Evolutionary conservation across 257 asterid genomes (phyloP).

Genomic region (Osmanthus fragrans): DNA sequence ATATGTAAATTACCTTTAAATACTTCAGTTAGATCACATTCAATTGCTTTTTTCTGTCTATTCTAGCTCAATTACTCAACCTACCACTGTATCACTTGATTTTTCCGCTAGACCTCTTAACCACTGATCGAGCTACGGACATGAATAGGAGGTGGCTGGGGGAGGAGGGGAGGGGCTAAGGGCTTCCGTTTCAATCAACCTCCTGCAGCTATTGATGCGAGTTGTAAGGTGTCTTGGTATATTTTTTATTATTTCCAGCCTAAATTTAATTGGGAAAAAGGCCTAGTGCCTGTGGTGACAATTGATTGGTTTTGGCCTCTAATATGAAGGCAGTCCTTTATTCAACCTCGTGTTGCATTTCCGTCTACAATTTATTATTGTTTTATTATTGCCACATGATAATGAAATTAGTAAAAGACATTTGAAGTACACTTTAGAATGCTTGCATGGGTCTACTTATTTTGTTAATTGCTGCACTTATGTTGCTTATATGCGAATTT

Average conservation of each 20-base stretch:
- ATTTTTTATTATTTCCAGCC: background rate
- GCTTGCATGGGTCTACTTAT: background rate
- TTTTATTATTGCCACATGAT: background rate
- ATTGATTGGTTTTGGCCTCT: background rate
- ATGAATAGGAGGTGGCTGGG: background rate
- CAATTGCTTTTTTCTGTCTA: too few species aligned
- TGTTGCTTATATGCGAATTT: background rate
- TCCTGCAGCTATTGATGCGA: too few species aligned
- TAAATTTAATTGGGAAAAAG: background rate
- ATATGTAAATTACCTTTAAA: too few species aligned
- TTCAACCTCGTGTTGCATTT: background rate
- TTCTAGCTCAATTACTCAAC: background rate
- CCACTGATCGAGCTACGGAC: background rate
- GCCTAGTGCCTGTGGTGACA: background rate
- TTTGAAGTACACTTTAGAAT: background rate
- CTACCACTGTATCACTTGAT: background rate
- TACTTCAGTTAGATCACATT: too few species aligned
- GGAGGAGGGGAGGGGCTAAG: background rate
- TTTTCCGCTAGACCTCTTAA: too few species aligned
- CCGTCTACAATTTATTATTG: background rate
- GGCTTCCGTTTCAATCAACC: background rate
- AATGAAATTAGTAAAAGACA: background rate
- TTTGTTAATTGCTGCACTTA: too few species aligned
- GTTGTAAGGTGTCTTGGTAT: background rate
- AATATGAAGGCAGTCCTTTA: background rate